Evolutionary conservation across 1,284 basidiomycete species (phyloP).

Genomic region (Puccinia horiana): DNA sequence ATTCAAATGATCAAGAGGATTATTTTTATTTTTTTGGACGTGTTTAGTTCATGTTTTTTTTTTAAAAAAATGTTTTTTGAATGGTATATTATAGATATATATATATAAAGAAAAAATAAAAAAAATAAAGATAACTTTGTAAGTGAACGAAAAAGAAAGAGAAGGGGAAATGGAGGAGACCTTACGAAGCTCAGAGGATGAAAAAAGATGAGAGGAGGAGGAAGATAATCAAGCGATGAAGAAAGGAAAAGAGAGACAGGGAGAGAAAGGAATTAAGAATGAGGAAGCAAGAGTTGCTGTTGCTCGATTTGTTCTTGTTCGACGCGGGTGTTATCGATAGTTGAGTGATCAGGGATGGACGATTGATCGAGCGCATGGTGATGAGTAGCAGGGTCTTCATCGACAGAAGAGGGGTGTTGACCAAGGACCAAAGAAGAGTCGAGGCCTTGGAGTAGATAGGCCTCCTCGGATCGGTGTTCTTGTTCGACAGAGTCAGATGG

Average conservation of each 20-base stretch:
- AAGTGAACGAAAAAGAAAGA: neutral
- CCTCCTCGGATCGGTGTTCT: neutral
- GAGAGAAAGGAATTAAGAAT: neutral
- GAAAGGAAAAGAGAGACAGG: neutral
- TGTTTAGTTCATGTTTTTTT: too few relatives aligned
- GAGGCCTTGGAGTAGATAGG: neutral
- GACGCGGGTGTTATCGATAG: neutral
- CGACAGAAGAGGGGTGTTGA: neutral
- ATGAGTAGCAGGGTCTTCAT: neutral
- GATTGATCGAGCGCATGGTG: neutral
- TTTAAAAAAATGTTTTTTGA: too few relatives aligned
- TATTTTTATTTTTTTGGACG: too few relatives aligned
- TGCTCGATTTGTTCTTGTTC: neutral
- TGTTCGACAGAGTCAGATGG: neutral
- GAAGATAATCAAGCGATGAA: neutral
- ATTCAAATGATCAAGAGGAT: too few relatives aligned
- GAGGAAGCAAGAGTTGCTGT: neutral
- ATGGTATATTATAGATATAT: neutral
- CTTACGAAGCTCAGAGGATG: neutral
- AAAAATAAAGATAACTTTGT: neutral
- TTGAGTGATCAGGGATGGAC: neutral
- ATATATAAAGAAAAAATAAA: slow-evolving; percentile 3
- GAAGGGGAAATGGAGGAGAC: neutral
- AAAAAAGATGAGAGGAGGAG: neutral
- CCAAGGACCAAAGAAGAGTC: slow-evolving; percentile 6